Conservation (phyloP, 2,329 filamentous ascomycete species). For the Penicillium fuscoglaucum region DNA sequence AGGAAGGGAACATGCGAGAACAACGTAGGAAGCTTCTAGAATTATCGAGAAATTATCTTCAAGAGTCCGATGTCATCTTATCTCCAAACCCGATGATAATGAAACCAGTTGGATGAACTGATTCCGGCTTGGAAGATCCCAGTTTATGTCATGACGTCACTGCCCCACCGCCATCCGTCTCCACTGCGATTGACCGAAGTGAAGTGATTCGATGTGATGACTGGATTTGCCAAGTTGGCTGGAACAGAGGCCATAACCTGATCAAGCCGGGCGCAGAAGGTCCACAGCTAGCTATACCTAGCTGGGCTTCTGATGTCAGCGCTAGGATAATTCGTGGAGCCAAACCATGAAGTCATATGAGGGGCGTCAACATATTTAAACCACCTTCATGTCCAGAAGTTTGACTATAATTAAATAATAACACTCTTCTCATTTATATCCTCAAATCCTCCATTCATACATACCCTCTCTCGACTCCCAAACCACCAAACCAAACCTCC, state of each 20-base stretch:
- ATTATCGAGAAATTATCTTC: background rate
- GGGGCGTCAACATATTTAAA: conserved; percentile 1
- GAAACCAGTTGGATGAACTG: background rate
- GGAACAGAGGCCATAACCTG: conserved; percentile 1
- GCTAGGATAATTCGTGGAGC: background rate
- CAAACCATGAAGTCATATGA: conserved; percentile 21
- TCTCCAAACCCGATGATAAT: background rate
- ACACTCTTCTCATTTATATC: background rate
- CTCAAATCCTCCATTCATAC: background rate
- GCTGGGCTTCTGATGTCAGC: background rate
- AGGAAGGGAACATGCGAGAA: background rate
- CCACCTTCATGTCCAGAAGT: background rate
- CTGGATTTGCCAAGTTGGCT: background rate
- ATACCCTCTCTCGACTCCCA: background rate
- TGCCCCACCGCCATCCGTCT: conserved; percentile 8
- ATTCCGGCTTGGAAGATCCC: background rate
- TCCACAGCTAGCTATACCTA: background rate
- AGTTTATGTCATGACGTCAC: conserved; percentile 23
- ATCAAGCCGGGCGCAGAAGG: conserved; percentile 3
- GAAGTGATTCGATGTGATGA: background rate
- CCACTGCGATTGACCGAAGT: background rate
- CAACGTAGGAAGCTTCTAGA: background rate
- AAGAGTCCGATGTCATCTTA: background rate
- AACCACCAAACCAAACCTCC: background rate
- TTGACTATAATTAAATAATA: background rate